Conservation (phyloP, 2,329 filamentous ascomycete genomes). For the Aspergillus fructus region DNA sequence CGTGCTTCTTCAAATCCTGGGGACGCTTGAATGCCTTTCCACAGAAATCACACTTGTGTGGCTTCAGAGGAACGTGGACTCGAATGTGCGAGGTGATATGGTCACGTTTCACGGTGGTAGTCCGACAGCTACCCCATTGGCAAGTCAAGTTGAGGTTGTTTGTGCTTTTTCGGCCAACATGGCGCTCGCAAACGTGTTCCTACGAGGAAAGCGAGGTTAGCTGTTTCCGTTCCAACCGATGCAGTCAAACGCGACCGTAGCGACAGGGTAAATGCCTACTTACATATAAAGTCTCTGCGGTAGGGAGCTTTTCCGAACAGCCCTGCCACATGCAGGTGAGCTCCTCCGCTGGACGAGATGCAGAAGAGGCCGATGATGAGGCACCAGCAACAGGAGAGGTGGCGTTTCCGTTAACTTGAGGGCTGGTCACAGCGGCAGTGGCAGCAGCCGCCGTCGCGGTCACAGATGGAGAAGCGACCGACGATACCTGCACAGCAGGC, state of each 20-base stretch:
- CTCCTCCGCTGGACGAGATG: conserved; percentile 33
- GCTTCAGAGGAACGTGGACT: conserved; percentile 97
- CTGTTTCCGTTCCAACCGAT: neutral
- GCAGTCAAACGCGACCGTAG: neutral
- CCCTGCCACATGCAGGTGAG: conserved; percentile 61
- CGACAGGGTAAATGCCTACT: conserved; percentile 20
- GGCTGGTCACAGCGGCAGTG: conserved; percentile 35
- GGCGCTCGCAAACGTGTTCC: conserved; percentile 97
- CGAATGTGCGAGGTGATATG: conserved; percentile 99
- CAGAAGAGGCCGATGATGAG: conserved; percentile 1
- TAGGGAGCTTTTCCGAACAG: conserved; percentile 60
- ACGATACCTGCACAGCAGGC: conserved; percentile 23
- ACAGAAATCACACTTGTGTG: conserved; percentile 98
- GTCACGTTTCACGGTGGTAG: conserved; percentile 96
- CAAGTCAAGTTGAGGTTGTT: conserved; percentile 98
- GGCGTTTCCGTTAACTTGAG: conserved; percentile 29
- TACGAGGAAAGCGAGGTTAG: conserved; percentile 37
- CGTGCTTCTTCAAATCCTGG: conserved; percentile 98
- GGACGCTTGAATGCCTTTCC: conserved; percentile 99
- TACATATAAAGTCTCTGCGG: conserved; percentile 64
- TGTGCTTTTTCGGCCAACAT: conserved; percentile 97
- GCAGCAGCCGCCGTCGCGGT: conserved; percentile 37
- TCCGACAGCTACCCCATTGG: conserved; percentile 94
- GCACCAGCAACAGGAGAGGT: conserved; percentile 7
- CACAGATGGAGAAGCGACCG: conserved; percentile 31